These are phyloP conservation scores for Phytophthora nicotianae DNA, from an alignment of 352 stramenopile species.

Conservation along the genomic window DNA sequence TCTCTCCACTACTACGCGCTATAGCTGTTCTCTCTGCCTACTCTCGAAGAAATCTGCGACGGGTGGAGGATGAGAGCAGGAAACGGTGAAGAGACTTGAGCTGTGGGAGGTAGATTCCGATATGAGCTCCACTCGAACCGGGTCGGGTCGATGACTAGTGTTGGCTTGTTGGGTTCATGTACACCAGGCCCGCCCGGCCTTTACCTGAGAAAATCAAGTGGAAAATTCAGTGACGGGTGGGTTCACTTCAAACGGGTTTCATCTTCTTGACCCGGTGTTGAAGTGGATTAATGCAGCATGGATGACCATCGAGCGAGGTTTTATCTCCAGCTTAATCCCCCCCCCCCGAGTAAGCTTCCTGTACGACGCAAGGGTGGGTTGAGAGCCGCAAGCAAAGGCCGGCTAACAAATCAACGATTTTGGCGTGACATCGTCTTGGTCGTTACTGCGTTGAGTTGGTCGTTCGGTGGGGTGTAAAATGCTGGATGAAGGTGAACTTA, in stretches of 20 bases:
- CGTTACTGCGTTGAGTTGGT: too few species aligned
- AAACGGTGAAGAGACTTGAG: conserved; percentile 16
- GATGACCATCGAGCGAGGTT: too few species aligned
- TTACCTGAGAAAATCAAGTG: conserved; percentile 17
- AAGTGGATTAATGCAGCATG: background rate
- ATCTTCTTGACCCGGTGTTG: conserved; percentile 1
- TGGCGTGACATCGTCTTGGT: too few species aligned
- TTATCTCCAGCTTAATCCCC: too few species aligned
- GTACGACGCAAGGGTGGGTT: background rate
- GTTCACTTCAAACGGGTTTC: background rate
- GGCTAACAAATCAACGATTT: too few species aligned
- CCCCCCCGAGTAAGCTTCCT: background rate
- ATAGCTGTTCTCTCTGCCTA: conserved; percentile 11
- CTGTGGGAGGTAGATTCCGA: conserved; percentile 20
- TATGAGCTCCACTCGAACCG: conserved; percentile 21
- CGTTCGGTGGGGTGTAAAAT: too few species aligned
- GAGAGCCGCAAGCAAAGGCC: too few species aligned
- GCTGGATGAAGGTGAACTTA: too few species aligned
- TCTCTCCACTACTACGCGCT: conserved; percentile 3
- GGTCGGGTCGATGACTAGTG: too few species aligned
- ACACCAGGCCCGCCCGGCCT: background rate
- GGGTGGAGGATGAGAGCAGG: conserved; percentile 1
- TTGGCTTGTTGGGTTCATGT: background rate
- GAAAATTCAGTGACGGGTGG: conserved; percentile 3
- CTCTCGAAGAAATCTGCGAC: conserved; percentile 9